These are phyloP conservation scores for Kwoniella heveanensis DNA, from an alignment of 768 basidiomycete species.

Conservation along the genomic window DNA sequence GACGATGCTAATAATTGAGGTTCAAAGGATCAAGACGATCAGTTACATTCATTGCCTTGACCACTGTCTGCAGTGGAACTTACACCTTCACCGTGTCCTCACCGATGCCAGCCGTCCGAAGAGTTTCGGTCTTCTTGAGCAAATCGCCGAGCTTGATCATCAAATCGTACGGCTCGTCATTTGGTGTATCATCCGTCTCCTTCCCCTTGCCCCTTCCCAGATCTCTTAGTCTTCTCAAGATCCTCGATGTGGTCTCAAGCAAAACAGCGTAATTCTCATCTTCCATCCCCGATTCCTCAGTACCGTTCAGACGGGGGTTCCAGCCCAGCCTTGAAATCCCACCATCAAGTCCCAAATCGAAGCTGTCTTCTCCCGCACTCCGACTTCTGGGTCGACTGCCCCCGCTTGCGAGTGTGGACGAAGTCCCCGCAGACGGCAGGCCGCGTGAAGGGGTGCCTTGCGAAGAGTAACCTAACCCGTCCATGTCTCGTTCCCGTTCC, in stretches of 20 bases:
- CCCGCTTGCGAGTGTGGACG: slow-evolving; percentile 3
- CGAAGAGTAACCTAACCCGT: slow-evolving; percentile 1
- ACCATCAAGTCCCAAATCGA: slow-evolving; percentile 36
- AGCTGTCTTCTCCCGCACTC: slow-evolving; percentile 29
- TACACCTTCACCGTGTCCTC: slow-evolving; percentile 74
- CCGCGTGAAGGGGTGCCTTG: slow-evolving; percentile 15
- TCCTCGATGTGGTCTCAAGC: slow-evolving; percentile 21
- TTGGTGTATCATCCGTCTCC: slow-evolving; percentile 29
- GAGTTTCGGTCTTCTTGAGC: slow-evolving; percentile 67
- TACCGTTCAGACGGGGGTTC: not conserved
- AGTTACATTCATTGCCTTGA: not conserved
- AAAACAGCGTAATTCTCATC: slow-evolving; percentile 30
- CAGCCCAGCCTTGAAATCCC: slow-evolving; percentile 12
- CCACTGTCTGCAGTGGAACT: slow-evolving; percentile 48
- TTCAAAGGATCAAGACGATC: no score
- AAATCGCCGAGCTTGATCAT: slow-evolving; percentile 39
- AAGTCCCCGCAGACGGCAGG: not conserved
- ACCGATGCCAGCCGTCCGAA: slow-evolving; percentile 73
- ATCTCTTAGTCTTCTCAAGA: slow-evolving; percentile 29
- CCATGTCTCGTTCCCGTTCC: slow-evolving; percentile 18
- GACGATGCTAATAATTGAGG: slow-evolving; percentile 67
- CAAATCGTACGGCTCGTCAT: slow-evolving; percentile 37
- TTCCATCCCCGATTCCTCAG: not conserved
- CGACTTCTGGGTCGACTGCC: slow-evolving; percentile 6
- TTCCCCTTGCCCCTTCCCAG: slow-evolving; percentile 31